Percentiles rank a stretch among this genome's conserved stretches.
These are phyloP conservation scores for Tetraselmis chui DNA, from an alignment of 139 green algal genomes.

Conservation along the genomic window DNA sequence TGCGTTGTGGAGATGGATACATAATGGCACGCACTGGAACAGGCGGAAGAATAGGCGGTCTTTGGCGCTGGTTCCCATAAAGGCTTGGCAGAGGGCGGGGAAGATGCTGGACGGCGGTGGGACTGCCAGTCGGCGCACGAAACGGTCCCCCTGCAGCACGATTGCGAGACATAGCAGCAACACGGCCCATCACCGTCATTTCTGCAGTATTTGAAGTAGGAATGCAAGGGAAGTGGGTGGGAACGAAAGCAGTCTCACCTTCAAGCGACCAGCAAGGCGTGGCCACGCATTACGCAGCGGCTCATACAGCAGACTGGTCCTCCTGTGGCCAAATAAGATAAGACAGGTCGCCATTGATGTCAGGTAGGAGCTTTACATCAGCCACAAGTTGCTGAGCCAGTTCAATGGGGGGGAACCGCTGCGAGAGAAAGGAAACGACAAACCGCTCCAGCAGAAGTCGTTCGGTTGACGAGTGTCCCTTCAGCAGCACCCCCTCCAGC, in stretches of 20 bases:
- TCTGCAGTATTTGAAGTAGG: neutral
- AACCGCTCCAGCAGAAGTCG: neutral
- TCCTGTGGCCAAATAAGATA: too few relatives aligned
- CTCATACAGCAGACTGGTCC: neutral
- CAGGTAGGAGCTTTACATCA: too few relatives aligned
- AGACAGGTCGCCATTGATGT: too few relatives aligned
- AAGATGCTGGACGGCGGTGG: neutral
- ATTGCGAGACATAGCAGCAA: neutral
- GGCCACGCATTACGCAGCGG: neutral
- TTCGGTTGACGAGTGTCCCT: neutral
- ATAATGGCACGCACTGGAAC: neutral
- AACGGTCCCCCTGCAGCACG: neutral
- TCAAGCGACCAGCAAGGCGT: neutral
- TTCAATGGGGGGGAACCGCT: too few relatives aligned
- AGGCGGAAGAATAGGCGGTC: neutral
- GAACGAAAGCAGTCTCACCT: neutral
- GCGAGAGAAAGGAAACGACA: too few relatives aligned
- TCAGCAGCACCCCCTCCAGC: neutral
- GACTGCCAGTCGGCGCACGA: neutral
- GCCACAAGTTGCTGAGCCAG: too few relatives aligned
- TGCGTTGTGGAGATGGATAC: too few relatives aligned
- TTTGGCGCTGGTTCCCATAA: neutral
- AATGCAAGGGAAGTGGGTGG: neutral
- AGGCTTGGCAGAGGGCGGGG: neutral
- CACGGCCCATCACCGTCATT: neutral